phyloP scores from a whole-genome alignment of 139 green algal species.

The Tetraselmis chui region DNA sequence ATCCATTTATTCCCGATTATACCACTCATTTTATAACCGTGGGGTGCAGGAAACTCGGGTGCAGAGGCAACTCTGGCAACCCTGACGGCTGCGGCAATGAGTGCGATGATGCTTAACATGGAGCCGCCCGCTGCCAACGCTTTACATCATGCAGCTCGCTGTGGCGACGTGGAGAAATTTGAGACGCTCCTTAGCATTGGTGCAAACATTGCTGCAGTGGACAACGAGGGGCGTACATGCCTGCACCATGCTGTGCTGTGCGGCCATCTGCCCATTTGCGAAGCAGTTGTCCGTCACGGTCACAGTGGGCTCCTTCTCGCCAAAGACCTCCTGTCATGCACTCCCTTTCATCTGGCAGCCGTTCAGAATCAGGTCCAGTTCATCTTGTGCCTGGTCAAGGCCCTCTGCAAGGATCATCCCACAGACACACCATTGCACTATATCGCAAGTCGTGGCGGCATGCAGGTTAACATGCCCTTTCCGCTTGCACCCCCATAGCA shows the following conservation, averaged over 20 bases:
- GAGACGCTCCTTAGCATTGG: slow-evolving; percentile 21
- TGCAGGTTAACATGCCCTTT: too few species aligned
- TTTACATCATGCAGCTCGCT: background rate
- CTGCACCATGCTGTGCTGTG: slow-evolving; percentile 56
- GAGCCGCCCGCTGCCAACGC: background rate
- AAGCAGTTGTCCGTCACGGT: slow-evolving; percentile 30
- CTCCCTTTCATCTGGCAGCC: slow-evolving; percentile 51
- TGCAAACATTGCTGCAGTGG: slow-evolving; percentile 28
- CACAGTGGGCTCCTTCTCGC: slow-evolving; percentile 26
- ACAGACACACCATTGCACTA: slow-evolving; percentile 47
- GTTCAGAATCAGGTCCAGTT: slow-evolving; percentile 53
- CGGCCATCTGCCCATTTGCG: slow-evolving; percentile 36
- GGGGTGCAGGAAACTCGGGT: too few species aligned
- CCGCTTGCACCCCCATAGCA: too few species aligned
- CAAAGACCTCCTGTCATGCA: slow-evolving; percentile 51
- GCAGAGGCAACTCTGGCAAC: background rate
- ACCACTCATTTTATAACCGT: too few species aligned
- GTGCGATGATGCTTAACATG: background rate
- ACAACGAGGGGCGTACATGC: slow-evolving; percentile 40
- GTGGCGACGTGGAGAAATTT: background rate
- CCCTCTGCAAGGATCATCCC: slow-evolving; percentile 34
- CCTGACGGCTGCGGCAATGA: background rate
- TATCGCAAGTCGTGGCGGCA: slow-evolving; percentile 41
- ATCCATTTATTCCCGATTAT: too few species aligned
- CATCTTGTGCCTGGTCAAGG: slow-evolving; percentile 44